Evolutionary conservation across 2,329 filamentous ascomycete genomes (phyloP).

Genomic region (Arachnomyces sp.): DNA sequence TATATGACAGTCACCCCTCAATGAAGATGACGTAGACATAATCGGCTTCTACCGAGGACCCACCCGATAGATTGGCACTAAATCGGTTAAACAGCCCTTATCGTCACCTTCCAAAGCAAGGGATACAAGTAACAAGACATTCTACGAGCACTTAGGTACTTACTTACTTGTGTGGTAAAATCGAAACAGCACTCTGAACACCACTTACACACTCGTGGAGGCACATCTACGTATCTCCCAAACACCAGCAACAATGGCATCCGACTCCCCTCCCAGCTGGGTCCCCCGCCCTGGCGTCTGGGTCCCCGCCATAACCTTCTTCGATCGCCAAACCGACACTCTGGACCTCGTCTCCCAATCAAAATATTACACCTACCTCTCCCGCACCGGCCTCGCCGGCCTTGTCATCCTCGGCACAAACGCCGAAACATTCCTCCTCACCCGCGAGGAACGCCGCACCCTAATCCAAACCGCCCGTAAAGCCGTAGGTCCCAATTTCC

Average conservation of each 20-base stretch:
- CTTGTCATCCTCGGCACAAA: constrained; percentile 51
- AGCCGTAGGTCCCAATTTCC: constrained; percentile 47
- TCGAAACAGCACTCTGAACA: too few relatives aligned
- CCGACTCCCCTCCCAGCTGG: constrained; percentile 3
- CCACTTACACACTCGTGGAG: too few relatives aligned
- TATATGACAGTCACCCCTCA: too few relatives aligned
- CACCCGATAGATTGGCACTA: too few relatives aligned
- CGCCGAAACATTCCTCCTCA: constrained; percentile 50
- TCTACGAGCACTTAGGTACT: too few relatives aligned
- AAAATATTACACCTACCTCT: constrained; percentile 47
- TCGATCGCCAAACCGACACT: constrained; percentile 43
- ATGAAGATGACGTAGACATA: too few relatives aligned
- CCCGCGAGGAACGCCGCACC: constrained; percentile 50
- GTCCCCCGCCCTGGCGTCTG: constrained; percentile 38
- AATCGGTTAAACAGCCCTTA: too few relatives aligned
- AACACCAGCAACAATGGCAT: not conserved
- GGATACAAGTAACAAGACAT: too few relatives aligned
- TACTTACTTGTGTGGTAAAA: too few relatives aligned
- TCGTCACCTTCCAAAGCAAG: too few relatives aligned
- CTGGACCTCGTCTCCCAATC: constrained; percentile 43
- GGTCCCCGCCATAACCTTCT: constrained; percentile 49
- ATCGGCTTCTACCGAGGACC: too few relatives aligned
- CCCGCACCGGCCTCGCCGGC: constrained; percentile 43
- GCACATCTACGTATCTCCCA: too few relatives aligned
- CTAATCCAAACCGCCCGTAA: constrained; percentile 51